phyloP scores from a whole-genome alignment of 768 basidiomycete genomes.

The Mycena floridula region DNA sequence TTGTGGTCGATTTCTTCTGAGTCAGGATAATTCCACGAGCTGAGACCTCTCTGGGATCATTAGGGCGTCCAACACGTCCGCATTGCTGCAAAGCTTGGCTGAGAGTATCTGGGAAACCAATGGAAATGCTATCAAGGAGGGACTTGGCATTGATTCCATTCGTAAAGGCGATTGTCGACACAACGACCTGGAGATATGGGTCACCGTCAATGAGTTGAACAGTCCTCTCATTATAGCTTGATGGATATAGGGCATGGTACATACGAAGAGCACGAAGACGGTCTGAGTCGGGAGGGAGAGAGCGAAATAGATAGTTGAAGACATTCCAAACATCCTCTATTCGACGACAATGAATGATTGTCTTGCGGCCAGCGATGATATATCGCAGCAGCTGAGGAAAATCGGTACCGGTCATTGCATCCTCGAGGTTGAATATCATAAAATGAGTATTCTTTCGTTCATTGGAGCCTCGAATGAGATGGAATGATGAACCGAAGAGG shows the following conservation, averaged over 20 bases:
- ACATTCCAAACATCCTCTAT: constrained; percentile 4
- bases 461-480: constrained; percentile 1
- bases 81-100: constrained; percentile 3
- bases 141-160: constrained; percentile 4
- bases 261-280: constrained; percentile 2
- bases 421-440: constrained; percentile 1
- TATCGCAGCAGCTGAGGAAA: constrained; percentile 8
- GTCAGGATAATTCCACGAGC: too few relatives aligned
- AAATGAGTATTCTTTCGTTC: constrained; percentile 5
- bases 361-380: constrained; percentile 5
- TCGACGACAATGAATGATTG: constrained; percentile 3
- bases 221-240: constrained; percentile 4
- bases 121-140: constrained; percentile 1
- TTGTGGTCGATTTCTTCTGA: too few relatives aligned
- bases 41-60: too few relatives aligned
- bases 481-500: too few relatives aligned
- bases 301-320: constrained; percentile 3
- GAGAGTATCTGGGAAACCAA: constrained; percentile 1
- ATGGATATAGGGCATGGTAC: constrained; percentile 1
- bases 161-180: constrained; percentile 5
- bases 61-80: constrained; percentile 3
- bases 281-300: constrained; percentile 1
- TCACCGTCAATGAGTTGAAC: constrained; percentile 3
- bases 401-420: neutral
- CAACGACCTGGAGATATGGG: constrained; percentile 2